A percentile compares a stretch with the other conserved stretches of the same genome.
phyloP scores from a whole-genome alignment of 768 basidiomycete species.

The Pulveroboletus sp. region DNA sequence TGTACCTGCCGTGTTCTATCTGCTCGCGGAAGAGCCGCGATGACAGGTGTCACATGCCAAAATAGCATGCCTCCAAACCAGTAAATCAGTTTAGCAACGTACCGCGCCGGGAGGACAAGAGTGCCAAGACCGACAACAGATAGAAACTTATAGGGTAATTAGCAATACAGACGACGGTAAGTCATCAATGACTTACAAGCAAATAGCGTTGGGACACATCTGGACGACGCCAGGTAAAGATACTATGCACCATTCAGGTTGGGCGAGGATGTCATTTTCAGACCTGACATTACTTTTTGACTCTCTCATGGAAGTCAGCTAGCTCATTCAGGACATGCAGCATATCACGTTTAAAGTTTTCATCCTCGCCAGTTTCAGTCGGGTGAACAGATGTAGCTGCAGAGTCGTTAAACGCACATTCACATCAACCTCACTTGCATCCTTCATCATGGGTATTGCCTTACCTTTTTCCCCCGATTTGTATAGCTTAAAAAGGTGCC shows the following conservation, averaged over 20 bases:
- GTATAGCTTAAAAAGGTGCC: conserved; percentile 45
- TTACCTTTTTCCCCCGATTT: conserved; percentile 35
- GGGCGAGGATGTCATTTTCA: not conserved
- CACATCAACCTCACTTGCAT: not conserved
- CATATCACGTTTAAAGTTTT: conserved; percentile 39
- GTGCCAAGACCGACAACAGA: conserved; percentile 37
- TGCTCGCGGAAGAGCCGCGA: conserved; percentile 45
- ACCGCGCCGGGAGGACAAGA: conserved; percentile 44
- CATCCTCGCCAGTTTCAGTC: conserved; percentile 24
- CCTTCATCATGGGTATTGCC: conserved; percentile 22
- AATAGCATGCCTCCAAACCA: conserved; percentile 48
- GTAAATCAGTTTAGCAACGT: conserved; percentile 44
- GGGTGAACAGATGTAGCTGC: not conserved
- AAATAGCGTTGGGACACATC: conserved; percentile 45
- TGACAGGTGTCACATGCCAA: conserved; percentile 59
- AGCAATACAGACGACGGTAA: not conserved
- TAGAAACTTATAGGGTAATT: conserved; percentile 28
- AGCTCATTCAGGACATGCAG: conserved; percentile 43
- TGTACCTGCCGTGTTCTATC: conserved; percentile 43
- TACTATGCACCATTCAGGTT: conserved; percentile 32
- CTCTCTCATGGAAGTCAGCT: conserved; percentile 58
- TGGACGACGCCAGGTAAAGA: conserved; percentile 65
- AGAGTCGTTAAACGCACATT: not conserved
- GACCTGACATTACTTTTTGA: conserved; percentile 48
- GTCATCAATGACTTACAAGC: conserved; percentile 33